phyloP scores from a whole-genome alignment of 179 eudicot species.

The Actinidia chinensis region DNA sequence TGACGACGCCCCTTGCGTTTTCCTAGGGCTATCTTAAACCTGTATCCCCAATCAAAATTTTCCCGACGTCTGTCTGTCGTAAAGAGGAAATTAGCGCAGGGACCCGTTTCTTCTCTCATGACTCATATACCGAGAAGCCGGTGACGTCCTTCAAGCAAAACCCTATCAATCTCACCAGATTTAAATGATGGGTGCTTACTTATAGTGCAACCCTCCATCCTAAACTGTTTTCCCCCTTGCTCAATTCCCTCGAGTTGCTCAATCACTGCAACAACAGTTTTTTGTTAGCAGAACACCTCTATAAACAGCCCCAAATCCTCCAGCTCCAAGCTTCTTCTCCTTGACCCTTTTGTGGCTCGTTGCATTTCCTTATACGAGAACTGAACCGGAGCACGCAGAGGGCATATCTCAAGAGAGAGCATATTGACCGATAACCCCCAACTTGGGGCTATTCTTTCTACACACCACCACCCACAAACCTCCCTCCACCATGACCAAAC shows the following conservation, averaged over 20 bases:
- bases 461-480: constrained; percentile 75
- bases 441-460: constrained; percentile 53
- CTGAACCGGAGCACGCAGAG: constrained; percentile 53
- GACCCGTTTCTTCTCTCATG: constrained; percentile 4
- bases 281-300: background rate
- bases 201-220: constrained; percentile 8
- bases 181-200: constrained; percentile 11
- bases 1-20: too few relatives aligned
- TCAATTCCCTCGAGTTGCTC: constrained; percentile 12
- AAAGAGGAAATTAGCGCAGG: constrained; percentile 1
- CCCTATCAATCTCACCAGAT: constrained; percentile 11
- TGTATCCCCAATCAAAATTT: constrained; percentile 56
- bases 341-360: constrained; percentile 5
- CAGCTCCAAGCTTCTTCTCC: constrained; percentile 11
- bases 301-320: constrained; percentile 9
- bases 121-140: constrained; percentile 8
- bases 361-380: constrained; percentile 6
- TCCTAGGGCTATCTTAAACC: constrained; percentile 72
- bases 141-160: constrained; percentile 13
- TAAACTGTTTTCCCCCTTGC: constrained; percentile 9
- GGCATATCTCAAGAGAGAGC: constrained; percentile 83
- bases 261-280: constrained; percentile 6
- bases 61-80: constrained; percentile 28
- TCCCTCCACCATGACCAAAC: constrained; percentile 42
- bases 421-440: constrained; percentile 58